These are phyloP conservation scores for Colletotrichum sp. DNA, from an alignment of 2,329 filamentous ascomycete species.

Conservation along the genomic window DNA sequence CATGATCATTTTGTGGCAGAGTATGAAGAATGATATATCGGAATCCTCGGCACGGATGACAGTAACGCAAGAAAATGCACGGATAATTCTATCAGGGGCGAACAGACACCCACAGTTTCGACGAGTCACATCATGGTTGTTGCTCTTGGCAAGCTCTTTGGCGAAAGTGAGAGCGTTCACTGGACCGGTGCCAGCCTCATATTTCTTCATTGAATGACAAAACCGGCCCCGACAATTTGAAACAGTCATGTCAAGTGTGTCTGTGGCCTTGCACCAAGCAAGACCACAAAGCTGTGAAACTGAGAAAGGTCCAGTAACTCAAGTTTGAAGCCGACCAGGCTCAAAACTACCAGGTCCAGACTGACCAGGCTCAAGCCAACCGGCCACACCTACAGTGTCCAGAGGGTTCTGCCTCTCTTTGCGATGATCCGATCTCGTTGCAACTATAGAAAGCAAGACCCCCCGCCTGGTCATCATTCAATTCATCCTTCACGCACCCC, in stretches of 20 bases:
- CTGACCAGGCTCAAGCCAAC: neutral
- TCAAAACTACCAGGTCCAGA: neutral
- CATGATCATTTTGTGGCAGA: neutral
- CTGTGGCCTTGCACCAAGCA: neutral
- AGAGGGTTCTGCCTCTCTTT: neutral
- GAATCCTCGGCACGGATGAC: neutral
- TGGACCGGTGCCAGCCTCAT: neutral
- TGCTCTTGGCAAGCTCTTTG: neutral
- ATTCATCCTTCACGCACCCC: neutral
- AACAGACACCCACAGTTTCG: rapidly evolving
- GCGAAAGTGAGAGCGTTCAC: neutral
- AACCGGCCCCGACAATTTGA: neutral
- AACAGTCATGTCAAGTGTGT: neutral
- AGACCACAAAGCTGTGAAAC: neutral
- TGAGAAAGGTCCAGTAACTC: neutral
- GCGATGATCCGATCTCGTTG: neutral
- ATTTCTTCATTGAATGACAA: neutral
- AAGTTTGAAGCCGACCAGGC: neutral
- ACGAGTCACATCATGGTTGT: neutral
- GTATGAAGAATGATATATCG: neutral
- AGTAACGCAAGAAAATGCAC: rapidly evolving
- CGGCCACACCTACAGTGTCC: neutral
- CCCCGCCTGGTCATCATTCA: neutral
- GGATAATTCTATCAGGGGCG: neutral
- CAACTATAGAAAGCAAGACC: neutral